Evolutionary conservation across 495 filamentous ascomycete genomes (phyloP).

Genomic region (Penicillium fimorum): DNA sequence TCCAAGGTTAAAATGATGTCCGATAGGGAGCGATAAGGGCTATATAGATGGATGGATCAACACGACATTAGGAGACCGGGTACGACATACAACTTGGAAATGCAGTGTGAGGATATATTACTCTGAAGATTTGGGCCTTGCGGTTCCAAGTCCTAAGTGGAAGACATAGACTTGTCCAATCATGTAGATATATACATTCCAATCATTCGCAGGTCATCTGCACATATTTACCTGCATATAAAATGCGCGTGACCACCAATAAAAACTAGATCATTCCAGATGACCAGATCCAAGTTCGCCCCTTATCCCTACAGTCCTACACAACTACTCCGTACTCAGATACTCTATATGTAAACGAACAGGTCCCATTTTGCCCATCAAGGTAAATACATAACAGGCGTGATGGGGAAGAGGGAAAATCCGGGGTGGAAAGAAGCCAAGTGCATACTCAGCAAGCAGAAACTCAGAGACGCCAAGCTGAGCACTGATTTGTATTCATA

Average conservation of each 20-base stretch:
- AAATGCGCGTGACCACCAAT: not conserved
- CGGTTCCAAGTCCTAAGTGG: not conserved
- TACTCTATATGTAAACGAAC: constrained; percentile 21
- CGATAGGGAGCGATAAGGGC: not conserved
- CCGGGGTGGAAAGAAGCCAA: constrained; percentile 12
- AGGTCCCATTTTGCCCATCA: constrained; percentile 38
- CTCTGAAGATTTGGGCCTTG: not conserved
- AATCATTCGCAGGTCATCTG: not conserved
- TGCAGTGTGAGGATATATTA: not conserved
- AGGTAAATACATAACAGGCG: constrained; percentile 36
- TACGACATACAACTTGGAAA: not conserved
- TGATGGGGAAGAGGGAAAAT: constrained; percentile 17
- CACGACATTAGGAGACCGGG: not conserved
- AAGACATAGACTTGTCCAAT: not conserved
- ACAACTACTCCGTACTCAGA: constrained; percentile 1
- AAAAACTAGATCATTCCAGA: not conserved
- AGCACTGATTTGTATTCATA: constrained; percentile 8
- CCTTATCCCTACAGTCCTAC: not conserved
- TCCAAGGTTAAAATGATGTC: not conserved
- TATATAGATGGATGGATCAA: not conserved
- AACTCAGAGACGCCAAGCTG: constrained; percentile 10
- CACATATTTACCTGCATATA: not conserved
- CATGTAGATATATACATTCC: not conserved
- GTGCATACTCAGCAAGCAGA: constrained; percentile 13
- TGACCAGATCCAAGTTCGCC: not conserved